These are phyloP conservation scores for Candida nemodendra DNA, from an alignment of 805 yeast species.

Conservation along the genomic window DNA sequence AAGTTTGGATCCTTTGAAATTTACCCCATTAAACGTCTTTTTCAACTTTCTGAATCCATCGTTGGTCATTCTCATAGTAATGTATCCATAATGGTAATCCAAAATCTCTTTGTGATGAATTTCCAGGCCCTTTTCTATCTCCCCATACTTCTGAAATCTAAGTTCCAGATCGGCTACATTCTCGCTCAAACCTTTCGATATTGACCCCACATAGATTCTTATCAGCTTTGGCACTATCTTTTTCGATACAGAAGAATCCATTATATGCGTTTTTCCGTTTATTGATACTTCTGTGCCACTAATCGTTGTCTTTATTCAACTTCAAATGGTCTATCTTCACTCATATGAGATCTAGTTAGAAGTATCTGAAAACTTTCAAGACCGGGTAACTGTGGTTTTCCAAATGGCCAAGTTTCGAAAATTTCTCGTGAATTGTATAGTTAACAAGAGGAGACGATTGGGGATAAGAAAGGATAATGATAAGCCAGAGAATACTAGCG, in stretches of 20 bases:
- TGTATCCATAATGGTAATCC: conserved; percentile 62
- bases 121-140: conserved; percentile 44
- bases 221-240: conserved; percentile 1
- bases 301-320: not conserved
- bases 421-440: no score
- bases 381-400: not conserved
- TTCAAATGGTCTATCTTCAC: no score
- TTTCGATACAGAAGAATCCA: not conserved
- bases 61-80: conserved; percentile 54
- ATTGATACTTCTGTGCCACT: not conserved
- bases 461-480: no score
- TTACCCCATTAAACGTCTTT: conserved; percentile 63
- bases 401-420: no score
- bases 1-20: conserved; percentile 71
- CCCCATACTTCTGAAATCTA: conserved; percentile 67
- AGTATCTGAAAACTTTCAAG: not conserved
- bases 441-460: conserved; percentile 9
- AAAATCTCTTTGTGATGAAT: conserved; percentile 53
- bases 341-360: no score
- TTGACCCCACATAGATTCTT: conserved; percentile 62
- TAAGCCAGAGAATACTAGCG: no score
- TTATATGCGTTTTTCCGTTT: not conserved
- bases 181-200: conserved; percentile 52
- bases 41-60: conserved; percentile 49
- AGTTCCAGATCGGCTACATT: conserved; percentile 44